phyloP scores from a whole-genome alignment of 179 eudicot species.

The Drosera spatulata region DNA sequence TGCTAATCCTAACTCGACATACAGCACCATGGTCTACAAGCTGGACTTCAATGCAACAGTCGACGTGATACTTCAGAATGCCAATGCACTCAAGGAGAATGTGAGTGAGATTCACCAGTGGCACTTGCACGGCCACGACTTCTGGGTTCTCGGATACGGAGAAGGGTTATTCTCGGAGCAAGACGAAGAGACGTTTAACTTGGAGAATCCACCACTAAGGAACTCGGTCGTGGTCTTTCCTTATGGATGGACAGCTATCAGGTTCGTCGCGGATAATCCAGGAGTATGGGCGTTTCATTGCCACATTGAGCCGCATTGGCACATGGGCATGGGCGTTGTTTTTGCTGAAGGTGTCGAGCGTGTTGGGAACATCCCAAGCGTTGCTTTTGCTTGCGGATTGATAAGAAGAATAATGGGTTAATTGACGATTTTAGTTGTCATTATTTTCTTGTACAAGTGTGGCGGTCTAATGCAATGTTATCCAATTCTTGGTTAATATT shows the following conservation, averaged over 20 bases:
- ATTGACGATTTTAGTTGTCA: neutral
- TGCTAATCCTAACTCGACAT: conserved; percentile 35
- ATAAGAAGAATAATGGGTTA: conserved; percentile 29
- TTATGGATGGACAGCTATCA: conserved; percentile 75
- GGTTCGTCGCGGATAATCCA: conserved; percentile 84
- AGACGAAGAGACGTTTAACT: conserved; percentile 38
- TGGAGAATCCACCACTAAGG: conserved; percentile 65
- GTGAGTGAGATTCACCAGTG: conserved; percentile 82
- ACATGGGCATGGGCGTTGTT: conserved; percentile 92
- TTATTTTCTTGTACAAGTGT: neutral
- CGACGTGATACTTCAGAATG: conserved; percentile 71
- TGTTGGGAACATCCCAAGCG: conserved; percentile 35
- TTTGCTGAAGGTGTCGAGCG: conserved; percentile 42
- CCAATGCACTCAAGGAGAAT: conserved; percentile 35
- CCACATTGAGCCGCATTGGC: conserved; percentile 88
- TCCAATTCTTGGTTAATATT: too few species aligned
- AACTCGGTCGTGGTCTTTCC: conserved; percentile 74
- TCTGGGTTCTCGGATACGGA: conserved; percentile 89
- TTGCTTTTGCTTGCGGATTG: conserved; percentile 57
- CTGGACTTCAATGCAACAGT: conserved; percentile 30
- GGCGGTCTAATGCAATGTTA: neutral
- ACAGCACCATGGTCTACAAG: conserved; percentile 51
- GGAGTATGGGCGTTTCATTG: conserved; percentile 97
- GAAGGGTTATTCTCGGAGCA: conserved; percentile 46
- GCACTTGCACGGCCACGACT: conserved; percentile 92